A percentile compares a stretch with the other conserved stretches of the same genome.
phyloP scores from a whole-genome alignment of 495 filamentous ascomycete genomes.

The Apiosordaria backusii region DNA sequence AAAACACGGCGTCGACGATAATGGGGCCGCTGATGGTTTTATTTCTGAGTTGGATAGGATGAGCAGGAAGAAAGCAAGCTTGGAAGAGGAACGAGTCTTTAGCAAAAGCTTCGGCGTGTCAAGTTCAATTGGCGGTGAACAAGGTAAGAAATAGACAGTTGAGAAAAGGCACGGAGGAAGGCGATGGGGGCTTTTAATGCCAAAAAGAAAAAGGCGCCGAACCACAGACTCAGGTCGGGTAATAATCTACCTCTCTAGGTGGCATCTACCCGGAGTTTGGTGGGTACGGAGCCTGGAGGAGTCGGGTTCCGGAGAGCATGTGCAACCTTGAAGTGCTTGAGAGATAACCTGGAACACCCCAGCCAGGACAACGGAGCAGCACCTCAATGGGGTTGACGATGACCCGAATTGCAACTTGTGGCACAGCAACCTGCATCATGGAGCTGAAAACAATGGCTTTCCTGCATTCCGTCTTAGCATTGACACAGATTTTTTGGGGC shows the following conservation, averaged over 20 bases:
- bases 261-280: constrained; percentile 4
- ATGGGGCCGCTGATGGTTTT: background rate
- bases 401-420: background rate
- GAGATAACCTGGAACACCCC: no score
- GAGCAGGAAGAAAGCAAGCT: background rate
- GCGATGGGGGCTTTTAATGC: constrained; percentile 2
- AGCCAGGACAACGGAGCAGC: background rate
- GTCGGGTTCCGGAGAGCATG: constrained; percentile 3
- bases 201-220: constrained; percentile 5
- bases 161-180: background rate
- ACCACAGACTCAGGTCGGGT: background rate
- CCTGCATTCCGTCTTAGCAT: background rate
- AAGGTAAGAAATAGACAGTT: background rate
- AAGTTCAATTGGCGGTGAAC: background rate
- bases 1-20: background rate
- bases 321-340: background rate
- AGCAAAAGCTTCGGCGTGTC: background rate
- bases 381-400: background rate
- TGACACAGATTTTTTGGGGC: background rate
- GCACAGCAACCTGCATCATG: background rate
- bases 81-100: background rate
- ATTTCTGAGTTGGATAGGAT: background rate
- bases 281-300: background rate
- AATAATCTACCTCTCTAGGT: background rate
- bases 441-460: background rate